Evolutionary conservation across 2,329 filamentous ascomycete genomes (phyloP), one percentile per base, ranked within the genome.

Genomic region (Ilyonectria destructans): DNA sequence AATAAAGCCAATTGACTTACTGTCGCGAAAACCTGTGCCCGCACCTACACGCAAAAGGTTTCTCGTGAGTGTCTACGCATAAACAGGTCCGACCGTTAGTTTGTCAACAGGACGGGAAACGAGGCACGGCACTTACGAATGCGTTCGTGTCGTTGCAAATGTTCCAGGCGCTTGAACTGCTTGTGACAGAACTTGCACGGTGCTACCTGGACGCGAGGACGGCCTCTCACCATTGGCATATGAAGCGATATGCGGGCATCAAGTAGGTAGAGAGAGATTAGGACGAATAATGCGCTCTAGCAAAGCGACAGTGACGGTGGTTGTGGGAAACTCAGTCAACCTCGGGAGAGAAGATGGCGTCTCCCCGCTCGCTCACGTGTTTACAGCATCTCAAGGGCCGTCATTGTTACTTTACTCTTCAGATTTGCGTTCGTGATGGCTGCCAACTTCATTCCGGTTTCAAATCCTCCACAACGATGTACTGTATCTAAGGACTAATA

Each of bases 181-280:
- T 67, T 67, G 26, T 67, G 65, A 49, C 65, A 67, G 33, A 67
- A 67, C 37, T 65, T 64, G 37, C 65, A 67, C n/a, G 65, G 65
- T 8, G 65, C 60, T n/a, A 67, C 65, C 15, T 15, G 60, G 33
- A 64, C n/a, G 19, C 65, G 65, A 45, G 65, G 65, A 51, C 65
- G 65, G 43, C 65, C 65, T 43, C 61, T 68, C 51, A n/a, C 35
- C 61, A 56, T 65, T 19, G 58, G 45, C 45, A 46, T 46, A 46
- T 46, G 19, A 46, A 19, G 19, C 19, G 10, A 15, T 46, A n/a
- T 10, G 13, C 23, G 2, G 10, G 23, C 45, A 46, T 46, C 45
- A 46, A 19, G n/a, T 5, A 2, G 19, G 9, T 19, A 12, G 45
- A 46, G 19, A 13, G 5, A 23, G 45, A 9, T 3, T 9, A 21